Conservation (phyloP, 2,329 filamentous ascomycete genomes). For the Teratosphaeria viscida region DNA sequence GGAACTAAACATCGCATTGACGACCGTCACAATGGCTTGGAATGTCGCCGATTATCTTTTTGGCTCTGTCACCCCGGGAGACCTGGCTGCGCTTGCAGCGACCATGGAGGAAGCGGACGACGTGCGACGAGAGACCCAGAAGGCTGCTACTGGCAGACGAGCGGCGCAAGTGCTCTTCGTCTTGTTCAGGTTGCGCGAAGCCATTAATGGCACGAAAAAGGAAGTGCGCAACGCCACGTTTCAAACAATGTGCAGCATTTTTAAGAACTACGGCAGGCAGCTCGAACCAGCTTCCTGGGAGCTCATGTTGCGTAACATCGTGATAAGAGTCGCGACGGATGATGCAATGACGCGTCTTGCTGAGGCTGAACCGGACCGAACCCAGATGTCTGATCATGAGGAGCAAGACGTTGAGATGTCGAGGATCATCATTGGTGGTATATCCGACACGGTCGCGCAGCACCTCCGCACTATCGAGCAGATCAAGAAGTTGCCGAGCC, state of each 20-base stretch:
- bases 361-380: not conserved
- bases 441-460: slow-evolving; percentile 61
- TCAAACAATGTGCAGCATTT: slow-evolving; percentile 81
- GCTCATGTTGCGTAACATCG: slow-evolving; percentile 67
- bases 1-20: slow-evolving; percentile 90
- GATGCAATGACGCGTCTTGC: not conserved
- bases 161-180: slow-evolving; percentile 69
- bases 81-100: slow-evolving; percentile 20
- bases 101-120: slow-evolving; percentile 13
- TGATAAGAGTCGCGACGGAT: slow-evolving; percentile 60
- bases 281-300: slow-evolving; percentile 72
- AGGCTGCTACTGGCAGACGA: slow-evolving; percentile 5
- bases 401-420: slow-evolving; percentile 48
- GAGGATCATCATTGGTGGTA: slow-evolving; percentile 61
- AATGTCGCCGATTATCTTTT: slow-evolving; percentile 81
- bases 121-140: slow-evolving; percentile 11
- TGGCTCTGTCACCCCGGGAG: slow-evolving; percentile 33
- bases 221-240: slow-evolving; percentile 81
- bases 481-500: slow-evolving; percentile 54
- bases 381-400: not conserved
- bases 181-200: slow-evolving; percentile 57
- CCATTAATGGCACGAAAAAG: slow-evolving; percentile 60
- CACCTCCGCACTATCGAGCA: slow-evolving; percentile 64
- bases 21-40: slow-evolving; percentile 94
- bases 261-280: slow-evolving; percentile 80